phyloP scores from a whole-genome alignment of 2,329 filamentous ascomycete species.

The Lachnellula suecica region DNA sequence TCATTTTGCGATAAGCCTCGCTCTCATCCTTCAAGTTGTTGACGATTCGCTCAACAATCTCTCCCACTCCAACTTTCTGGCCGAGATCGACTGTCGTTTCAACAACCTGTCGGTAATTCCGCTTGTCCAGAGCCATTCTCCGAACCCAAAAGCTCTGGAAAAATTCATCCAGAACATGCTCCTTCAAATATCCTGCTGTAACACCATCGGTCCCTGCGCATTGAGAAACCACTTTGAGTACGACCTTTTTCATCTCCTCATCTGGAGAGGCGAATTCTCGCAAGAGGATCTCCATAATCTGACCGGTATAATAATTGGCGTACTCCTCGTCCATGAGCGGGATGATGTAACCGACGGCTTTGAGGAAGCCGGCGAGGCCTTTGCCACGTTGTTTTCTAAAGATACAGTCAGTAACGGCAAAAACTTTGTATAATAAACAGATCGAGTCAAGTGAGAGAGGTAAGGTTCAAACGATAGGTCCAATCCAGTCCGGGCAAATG shows the following conservation, averaged over 20 bases:
- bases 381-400: conserved; percentile 93
- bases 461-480: neutral
- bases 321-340: conserved; percentile 99
- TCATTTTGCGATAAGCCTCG: conserved; percentile 98
- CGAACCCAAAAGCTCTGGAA: conserved; percentile 99
- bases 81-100: conserved; percentile 97
- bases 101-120: conserved; percentile 96
- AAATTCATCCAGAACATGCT: conserved; percentile 91
- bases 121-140: conserved; percentile 93
- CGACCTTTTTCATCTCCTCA: conserved; percentile 99
- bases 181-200: conserved; percentile 90
- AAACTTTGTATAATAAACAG: too few species aligned
- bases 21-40: conserved; percentile 97
- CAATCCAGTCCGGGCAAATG: neutral
- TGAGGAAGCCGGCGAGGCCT: conserved; percentile 90
- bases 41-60: conserved; percentile 91
- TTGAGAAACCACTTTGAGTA: conserved; percentile 94
- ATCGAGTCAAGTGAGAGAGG: too few species aligned
- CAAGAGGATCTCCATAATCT: conserved; percentile 98
- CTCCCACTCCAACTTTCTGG: conserved; percentile 95
- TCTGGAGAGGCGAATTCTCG: conserved; percentile 96
- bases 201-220: conserved; percentile 94
- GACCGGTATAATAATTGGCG: conserved; percentile 96
- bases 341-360: conserved; percentile 97
- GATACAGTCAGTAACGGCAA: conserved; percentile 8